Conservation (phyloP, 139 green algal genomes). For the Chlorella sorokiniana region DNA sequence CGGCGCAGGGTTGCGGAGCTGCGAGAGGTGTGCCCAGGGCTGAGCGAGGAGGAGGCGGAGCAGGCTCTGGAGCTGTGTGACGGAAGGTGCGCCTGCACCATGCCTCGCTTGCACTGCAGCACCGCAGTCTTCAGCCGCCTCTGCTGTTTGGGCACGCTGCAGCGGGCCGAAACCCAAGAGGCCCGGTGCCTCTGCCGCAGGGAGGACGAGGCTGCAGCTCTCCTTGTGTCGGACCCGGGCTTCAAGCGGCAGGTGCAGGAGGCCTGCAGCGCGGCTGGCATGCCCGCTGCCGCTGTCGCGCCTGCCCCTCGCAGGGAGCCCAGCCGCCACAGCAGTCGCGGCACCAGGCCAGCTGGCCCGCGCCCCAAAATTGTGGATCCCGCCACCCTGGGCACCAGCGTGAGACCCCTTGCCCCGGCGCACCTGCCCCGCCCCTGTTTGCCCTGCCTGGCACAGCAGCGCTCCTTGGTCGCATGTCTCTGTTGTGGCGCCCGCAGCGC, state of each 20-base stretch:
- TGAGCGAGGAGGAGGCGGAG: slow-evolving; percentile 61
- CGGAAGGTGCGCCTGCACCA: slow-evolving; percentile 50
- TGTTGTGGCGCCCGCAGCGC: neutral
- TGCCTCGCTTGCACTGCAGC: neutral
- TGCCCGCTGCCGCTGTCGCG: neutral
- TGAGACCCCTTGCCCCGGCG: too few species aligned
- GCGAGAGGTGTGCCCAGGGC: slow-evolving; percentile 62
- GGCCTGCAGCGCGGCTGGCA: neutral
- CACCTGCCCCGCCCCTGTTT: neutral
- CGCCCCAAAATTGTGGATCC: slow-evolving; percentile 55
- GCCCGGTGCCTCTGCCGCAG: too few species aligned
- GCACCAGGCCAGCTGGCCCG: slow-evolving; percentile 31
- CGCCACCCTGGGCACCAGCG: slow-evolving; percentile 27
- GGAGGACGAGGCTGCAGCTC: slow-evolving; percentile 69
- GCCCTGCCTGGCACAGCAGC: neutral
- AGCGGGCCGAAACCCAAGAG: too few species aligned
- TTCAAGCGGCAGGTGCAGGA: slow-evolving; percentile 52
- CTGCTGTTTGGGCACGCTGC: neutral
- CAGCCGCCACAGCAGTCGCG: neutral
- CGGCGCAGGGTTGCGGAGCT: slow-evolving; percentile 74
- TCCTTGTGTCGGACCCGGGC: slow-evolving; percentile 56
- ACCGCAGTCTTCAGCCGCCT: neutral
- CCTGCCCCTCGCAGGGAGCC: neutral
- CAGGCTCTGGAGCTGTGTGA: slow-evolving; percentile 68
- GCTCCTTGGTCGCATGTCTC: neutral